Evolutionary conservation across 495 filamentous ascomycete species (phyloP).

Genomic region (Penicillium steckii): DNA sequence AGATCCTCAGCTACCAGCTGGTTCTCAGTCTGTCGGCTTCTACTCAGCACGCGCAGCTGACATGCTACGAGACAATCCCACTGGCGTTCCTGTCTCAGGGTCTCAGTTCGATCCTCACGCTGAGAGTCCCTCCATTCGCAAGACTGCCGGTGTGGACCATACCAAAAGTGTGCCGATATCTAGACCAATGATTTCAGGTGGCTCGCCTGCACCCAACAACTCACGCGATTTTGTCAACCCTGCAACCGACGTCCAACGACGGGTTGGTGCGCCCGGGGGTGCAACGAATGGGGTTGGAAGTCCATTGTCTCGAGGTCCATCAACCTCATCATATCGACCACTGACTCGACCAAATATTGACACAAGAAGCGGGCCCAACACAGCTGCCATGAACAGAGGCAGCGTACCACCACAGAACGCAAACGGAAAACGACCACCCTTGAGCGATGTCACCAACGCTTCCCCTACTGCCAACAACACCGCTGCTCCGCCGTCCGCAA

Average conservation of each 20-base stretch:
- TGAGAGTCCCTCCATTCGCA: constrained; percentile 83
- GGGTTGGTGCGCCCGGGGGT: constrained; percentile 70
- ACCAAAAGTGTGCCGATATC: constrained; percentile 65
- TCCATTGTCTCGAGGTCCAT: constrained; percentile 38
- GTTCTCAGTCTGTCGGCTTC: constrained; percentile 58
- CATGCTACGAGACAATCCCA: constrained; percentile 45
- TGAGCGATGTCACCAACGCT: constrained; percentile 54
- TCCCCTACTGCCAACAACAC: constrained; percentile 18
- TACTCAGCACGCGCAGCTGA: constrained; percentile 72
- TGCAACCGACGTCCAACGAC: constrained; percentile 61
- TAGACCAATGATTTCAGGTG: constrained; percentile 35
- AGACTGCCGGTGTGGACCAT: constrained; percentile 87
- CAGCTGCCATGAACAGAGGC: constrained; percentile 16
- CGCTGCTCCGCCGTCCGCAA: constrained; percentile 15
- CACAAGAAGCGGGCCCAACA: constrained; percentile 21
- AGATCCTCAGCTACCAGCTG: constrained; percentile 30
- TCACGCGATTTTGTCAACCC: constrained; percentile 65
- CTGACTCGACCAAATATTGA: constrained; percentile 42
- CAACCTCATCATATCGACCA: constrained; percentile 44
- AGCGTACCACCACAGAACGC: constrained; percentile 31
- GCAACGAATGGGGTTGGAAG: constrained; percentile 25
- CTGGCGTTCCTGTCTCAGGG: constrained; percentile 42
- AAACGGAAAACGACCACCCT: constrained; percentile 46
- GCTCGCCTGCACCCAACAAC: constrained; percentile 23
- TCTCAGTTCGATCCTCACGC: constrained; percentile 76